A percentile compares a stretch with the other conserved stretches of the same genome.
Evolutionary conservation across 441 rosid genomes (phyloP).

Genomic region (Bruguiera hainesii): DNA sequence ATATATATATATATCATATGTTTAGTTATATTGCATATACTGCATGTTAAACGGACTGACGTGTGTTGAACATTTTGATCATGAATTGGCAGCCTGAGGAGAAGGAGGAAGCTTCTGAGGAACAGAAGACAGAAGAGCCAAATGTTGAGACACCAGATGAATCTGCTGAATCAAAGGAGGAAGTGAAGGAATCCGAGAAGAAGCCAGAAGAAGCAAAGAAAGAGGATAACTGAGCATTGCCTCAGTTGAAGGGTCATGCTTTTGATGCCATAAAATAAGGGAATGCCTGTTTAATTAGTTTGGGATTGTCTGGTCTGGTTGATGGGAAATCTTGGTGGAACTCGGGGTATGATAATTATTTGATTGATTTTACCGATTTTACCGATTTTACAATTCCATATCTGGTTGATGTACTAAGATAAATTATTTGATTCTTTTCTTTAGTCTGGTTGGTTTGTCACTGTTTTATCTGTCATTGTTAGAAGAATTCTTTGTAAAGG

Average conservation of each 20-base stretch:
- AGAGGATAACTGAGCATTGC: background rate
- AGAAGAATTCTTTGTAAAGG: background rate
- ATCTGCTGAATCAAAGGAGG: background rate
- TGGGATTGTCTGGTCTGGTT: too few relatives aligned
- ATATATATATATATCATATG: too few relatives aligned
- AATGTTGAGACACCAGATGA: background rate
- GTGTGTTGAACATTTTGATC: background rate
- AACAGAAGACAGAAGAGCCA: background rate
- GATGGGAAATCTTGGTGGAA: too few relatives aligned
- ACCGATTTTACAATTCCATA: conserved; percentile 58
- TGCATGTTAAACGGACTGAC: too few relatives aligned
- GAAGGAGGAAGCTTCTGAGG: background rate
- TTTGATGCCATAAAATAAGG: too few relatives aligned
- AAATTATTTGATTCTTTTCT: conserved; percentile 2
- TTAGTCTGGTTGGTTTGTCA: background rate
- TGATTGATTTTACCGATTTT: too few relatives aligned
- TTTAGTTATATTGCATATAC: too few relatives aligned
- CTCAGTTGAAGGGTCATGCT: too few relatives aligned
- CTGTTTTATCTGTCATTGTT: background rate
- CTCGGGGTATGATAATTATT: too few relatives aligned
- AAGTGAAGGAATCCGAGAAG: background rate
- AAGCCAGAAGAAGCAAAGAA: background rate
- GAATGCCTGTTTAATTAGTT: too few relatives aligned
- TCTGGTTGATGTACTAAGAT: conserved; percentile 88
- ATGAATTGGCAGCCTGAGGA: background rate